phyloP scores from a whole-genome alignment of 2,329 filamentous ascomycete genomes.

The Macroventuria anomochaeta region DNA sequence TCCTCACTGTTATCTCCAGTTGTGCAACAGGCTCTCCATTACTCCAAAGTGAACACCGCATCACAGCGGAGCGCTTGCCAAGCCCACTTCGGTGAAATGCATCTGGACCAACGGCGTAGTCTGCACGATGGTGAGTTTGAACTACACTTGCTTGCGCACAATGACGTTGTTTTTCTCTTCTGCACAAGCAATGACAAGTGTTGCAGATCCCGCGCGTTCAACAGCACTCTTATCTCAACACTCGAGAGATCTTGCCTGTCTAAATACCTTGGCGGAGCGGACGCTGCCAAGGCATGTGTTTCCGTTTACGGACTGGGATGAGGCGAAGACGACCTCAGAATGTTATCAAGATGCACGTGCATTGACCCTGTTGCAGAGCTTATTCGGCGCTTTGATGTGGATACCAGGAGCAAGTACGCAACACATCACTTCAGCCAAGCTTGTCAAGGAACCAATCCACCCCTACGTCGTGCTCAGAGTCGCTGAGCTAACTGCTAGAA shows the following conservation, averaged over 20 bases:
- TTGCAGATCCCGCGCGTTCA: slow-evolving; percentile 12
- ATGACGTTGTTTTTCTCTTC: background rate
- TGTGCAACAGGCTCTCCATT: background rate
- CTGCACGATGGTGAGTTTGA: background rate
- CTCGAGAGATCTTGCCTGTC: slow-evolving; percentile 18
- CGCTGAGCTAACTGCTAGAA: slow-evolving; percentile 34
- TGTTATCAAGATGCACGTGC: slow-evolving; percentile 31
- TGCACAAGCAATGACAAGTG: slow-evolving; percentile 11
- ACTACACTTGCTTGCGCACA: background rate
- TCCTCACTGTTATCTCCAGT: background rate
- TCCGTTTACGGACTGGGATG: slow-evolving; percentile 23
- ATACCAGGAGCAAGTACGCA: slow-evolving; percentile 40
- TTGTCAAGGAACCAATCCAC: slow-evolving; percentile 31
- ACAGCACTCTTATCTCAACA: slow-evolving; percentile 11
- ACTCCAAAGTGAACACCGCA: slow-evolving; percentile 6
- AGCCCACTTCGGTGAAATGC: slow-evolving; percentile 11
- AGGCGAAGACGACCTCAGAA: slow-evolving; percentile 29
- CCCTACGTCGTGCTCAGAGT: slow-evolving; percentile 27
- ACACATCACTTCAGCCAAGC: slow-evolving; percentile 43
- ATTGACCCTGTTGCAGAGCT: slow-evolving; percentile 29
- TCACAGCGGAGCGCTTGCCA: slow-evolving; percentile 10
- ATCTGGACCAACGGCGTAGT: background rate
- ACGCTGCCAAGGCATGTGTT: slow-evolving; percentile 27
- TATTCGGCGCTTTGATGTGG: slow-evolving; percentile 41
- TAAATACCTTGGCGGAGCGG: slow-evolving; percentile 38